Base-by-base conservation (phyloP, 2,329 filamentous ascomycete species). In the Drechslerella coelobrocha region DNA sequence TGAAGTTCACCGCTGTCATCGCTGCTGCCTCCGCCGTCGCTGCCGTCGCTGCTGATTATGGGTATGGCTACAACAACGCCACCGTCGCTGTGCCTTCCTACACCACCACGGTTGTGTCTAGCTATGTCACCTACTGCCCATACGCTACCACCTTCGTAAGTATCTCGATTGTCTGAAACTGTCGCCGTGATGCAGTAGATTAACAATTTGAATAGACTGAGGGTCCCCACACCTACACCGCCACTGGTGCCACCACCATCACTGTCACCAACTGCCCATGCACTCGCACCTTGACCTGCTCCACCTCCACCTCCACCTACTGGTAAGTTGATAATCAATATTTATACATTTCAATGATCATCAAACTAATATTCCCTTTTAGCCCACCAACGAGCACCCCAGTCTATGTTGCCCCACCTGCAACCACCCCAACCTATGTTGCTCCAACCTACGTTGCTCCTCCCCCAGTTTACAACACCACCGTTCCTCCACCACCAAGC, bases 261-360 rank as follows among this genome's bases (percentile, higher is more conserved):
- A 71, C 59, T 24, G 29, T 71, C 53, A 71, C 66, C 59, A 51
- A 71, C 66, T 71, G 66, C 66, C 66, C 66, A 71, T 71, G 66
- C 66, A 71, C 66, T 23, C 54, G 66, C 26, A 71, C 66, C 27
- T 60, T 59, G 37, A 71, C 59, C 48, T 54, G 37, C 37, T 54
- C 66, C 53, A 63, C 59, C 53, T 45, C 52, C 53, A 60, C 59
- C 53, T 50, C 59, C 45, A 71, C 66, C 43, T 63, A 34, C 19
- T 71, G 63, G 63, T 69, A 69, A 61, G 63, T 57, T 59, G 9
- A 9, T 39, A 50, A 23, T 26, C 5, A 29, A 8, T 3, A 12
- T 21, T 26, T 2, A 51, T 24, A 17, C 52, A 24, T 10, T 19
- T 39, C 5, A 14, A 60, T 43, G 4, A 23, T 43, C 12, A 19